Conservation (phyloP, 2,329 filamentous ascomycete genomes). For the Nemania diffusa region DNA sequence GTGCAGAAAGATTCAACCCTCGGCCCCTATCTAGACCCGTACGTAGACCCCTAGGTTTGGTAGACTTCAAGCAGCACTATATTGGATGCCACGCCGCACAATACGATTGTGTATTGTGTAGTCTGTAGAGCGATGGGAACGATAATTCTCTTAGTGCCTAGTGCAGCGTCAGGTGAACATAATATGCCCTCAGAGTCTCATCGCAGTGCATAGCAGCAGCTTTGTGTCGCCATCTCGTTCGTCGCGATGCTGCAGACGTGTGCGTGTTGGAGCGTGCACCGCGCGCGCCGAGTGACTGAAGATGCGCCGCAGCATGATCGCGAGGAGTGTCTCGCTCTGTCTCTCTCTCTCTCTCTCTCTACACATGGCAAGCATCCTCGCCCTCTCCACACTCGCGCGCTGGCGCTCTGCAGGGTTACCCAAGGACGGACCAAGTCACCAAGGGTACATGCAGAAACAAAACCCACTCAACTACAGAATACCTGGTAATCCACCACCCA, state of each 20-base stretch:
- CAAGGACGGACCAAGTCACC: conserved; percentile 16
- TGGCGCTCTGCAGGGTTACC: conserved; percentile 40
- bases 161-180: conserved; percentile 21
- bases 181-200: conserved; percentile 29
- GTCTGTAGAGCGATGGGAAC: background rate
- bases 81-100: conserved; percentile 14
- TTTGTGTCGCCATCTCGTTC: conserved; percentile 44
- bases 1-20: background rate
- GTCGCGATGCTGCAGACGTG: conserved; percentile 40
- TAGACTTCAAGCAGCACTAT: conserved; percentile 11
- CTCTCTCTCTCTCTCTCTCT: no score
- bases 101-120: background rate
- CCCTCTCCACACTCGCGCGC: conserved; percentile 38
- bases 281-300: conserved; percentile 13
- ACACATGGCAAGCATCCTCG: no score
- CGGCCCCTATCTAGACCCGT: background rate
- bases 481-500: no score
- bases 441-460: conserved; percentile 34
- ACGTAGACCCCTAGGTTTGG: background rate
- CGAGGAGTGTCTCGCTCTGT: no score
- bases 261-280: conserved; percentile 28
- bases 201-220: conserved; percentile 30
- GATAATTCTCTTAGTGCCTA: background rate
- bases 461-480: no score
- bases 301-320: background rate